Evolutionary conservation across 305 asterid genomes (phyloP).

Genomic region (Fraxinus latifolia): DNA sequence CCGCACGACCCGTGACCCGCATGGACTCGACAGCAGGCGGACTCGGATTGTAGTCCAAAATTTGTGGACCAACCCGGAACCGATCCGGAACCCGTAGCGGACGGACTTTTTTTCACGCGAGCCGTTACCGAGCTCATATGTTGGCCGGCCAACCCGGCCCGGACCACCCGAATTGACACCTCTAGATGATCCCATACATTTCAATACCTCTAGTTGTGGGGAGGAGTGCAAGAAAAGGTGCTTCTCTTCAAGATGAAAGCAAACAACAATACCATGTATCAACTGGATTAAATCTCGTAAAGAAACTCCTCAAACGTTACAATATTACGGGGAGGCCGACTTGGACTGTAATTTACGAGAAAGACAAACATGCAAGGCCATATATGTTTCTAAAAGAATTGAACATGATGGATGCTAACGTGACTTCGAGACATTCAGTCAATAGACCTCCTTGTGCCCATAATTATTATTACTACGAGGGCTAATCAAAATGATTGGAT

Average conservation of each 20-base stretch:
- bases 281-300: background rate
- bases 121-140: no score
- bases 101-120: no score
- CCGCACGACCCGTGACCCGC: no score
- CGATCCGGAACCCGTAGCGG: no score
- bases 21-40: no score
- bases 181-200: background rate
- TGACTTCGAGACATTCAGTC: background rate
- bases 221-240: no score
- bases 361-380: background rate
- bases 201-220: background rate
- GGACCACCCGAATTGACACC: no score
- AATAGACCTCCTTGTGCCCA: constrained; percentile 10
- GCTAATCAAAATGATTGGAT: constrained; percentile 19
- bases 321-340: background rate
- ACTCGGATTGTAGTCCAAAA: no score
- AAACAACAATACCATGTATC: background rate
- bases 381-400: background rate
- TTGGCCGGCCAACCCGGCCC: no score
- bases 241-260: background rate
- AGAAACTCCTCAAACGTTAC: background rate
- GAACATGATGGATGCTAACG: background rate
- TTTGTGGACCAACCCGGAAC: no score
- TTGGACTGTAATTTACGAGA: background rate
- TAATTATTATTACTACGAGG: constrained; percentile 14